phyloP scores from a whole-genome alignment of 2,329 filamentous ascomycete genomes.

The Cryphonectria japonica region DNA sequence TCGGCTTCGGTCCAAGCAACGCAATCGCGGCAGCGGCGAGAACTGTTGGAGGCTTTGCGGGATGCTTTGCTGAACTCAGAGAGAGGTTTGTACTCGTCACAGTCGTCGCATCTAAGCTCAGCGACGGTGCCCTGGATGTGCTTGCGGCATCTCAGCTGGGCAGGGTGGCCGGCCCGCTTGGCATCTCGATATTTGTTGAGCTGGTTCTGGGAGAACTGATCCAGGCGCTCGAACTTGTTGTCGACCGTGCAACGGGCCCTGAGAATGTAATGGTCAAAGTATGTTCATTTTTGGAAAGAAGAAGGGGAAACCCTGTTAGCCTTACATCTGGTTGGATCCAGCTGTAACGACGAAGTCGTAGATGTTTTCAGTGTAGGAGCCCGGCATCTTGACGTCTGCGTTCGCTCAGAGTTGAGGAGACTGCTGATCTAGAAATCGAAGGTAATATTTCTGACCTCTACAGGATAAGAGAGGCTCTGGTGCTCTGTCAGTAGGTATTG shows the following conservation, averaged over 20 bases:
- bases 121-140: slow-evolving; percentile 8
- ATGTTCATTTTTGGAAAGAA: not conserved
- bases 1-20: slow-evolving; percentile 22
- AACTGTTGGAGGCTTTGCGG: slow-evolving; percentile 10
- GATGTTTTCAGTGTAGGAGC: not conserved
- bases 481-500: not conserved
- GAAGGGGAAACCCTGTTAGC: not conserved
- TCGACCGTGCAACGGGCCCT: slow-evolving; percentile 25
- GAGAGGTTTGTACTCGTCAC: slow-evolving; percentile 12
- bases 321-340: not conserved
- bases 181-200: slow-evolving; percentile 22
- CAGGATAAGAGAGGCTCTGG: not conserved
- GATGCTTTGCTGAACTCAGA: slow-evolving; percentile 21
- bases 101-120: slow-evolving; percentile 22
- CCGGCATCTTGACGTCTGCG: not conserved
- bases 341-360: too few relatives aligned
- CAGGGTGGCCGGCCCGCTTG: slow-evolving; percentile 2
- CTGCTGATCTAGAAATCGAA: not conserved
- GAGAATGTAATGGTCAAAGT: not conserved
- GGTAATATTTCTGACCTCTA: not conserved
- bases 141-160: slow-evolving; percentile 24
- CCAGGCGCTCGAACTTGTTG: slow-evolving; percentile 21
- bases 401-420: not conserved
- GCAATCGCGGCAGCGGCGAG: slow-evolving; percentile 25
- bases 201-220: slow-evolving; percentile 26